Conservation (phyloP, 1,139 yeast genomes). For the Geotrichum candidum region DNA sequence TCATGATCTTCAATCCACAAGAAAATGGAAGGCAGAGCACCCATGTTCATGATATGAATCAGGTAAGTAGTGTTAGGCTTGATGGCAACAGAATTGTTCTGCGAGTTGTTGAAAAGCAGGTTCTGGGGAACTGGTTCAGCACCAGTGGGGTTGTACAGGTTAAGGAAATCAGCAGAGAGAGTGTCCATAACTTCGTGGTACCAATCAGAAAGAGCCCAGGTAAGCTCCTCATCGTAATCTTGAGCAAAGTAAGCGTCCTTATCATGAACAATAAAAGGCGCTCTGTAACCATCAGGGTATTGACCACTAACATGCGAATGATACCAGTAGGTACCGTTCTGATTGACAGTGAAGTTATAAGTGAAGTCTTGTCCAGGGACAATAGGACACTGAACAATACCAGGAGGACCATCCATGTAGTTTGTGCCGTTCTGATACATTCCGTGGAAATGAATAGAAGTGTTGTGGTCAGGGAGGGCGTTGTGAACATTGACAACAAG, state of each 20-base stretch:
- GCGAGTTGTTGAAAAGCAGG: constrained; percentile 70
- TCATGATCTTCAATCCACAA: constrained; percentile 80
- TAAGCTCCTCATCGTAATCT: constrained; percentile 68
- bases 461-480: constrained; percentile 54
- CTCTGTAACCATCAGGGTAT: constrained; percentile 90
- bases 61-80: constrained; percentile 76
- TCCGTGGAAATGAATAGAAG: constrained; percentile 89
- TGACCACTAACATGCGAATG: constrained; percentile 85
- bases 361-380: constrained; percentile 67
- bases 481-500: constrained; percentile 63
- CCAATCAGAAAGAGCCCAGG: constrained; percentile 74
- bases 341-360: constrained; percentile 76
- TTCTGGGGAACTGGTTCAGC: constrained; percentile 93
- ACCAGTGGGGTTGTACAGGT: constrained; percentile 83
- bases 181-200: constrained; percentile 59
- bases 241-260: constrained; percentile 45
- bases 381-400: constrained; percentile 83
- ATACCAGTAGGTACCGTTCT: constrained; percentile 90
- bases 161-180: constrained; percentile 51
- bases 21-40: constrained; percentile 83
- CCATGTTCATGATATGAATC: constrained; percentile 70
- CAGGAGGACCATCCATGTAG: constrained; percentile 84
- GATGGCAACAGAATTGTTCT: constrained; percentile 62
- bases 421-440: constrained; percentile 68
- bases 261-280: constrained; percentile 64